Evolutionary conservation across 2,329 filamentous ascomycete genomes (phyloP).

Genomic region (Ambrosiella cleistominuta): DNA sequence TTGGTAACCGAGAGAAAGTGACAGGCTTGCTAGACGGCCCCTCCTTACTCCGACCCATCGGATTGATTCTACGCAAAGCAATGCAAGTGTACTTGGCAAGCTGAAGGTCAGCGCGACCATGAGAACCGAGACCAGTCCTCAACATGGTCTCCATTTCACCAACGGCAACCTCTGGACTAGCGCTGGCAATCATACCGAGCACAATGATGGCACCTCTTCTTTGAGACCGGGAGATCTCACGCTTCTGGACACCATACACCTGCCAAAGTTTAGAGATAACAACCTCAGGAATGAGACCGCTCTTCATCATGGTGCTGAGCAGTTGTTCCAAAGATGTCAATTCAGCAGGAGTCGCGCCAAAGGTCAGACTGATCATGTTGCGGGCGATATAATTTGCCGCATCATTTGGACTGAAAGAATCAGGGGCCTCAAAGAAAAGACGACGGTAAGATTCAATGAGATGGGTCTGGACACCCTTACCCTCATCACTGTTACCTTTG

Average conservation of each 20-base stretch:
- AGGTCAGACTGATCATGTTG: slow-evolving; percentile 98
- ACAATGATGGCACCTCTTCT: slow-evolving; percentile 89
- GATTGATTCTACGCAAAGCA: slow-evolving; percentile 78
- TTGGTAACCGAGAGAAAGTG: slow-evolving; percentile 63
- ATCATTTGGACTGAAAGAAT: slow-evolving; percentile 72
- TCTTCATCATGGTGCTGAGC: slow-evolving; percentile 93
- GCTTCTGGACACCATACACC: slow-evolving; percentile 85
- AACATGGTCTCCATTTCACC: slow-evolving; percentile 92
- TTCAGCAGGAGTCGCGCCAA: slow-evolving; percentile 85
- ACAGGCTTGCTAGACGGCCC: slow-evolving; percentile 47
- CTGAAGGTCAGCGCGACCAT: slow-evolving; percentile 68
- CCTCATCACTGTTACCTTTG: slow-evolving; percentile 97
- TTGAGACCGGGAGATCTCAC: slow-evolving; percentile 82
- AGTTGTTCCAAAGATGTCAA: slow-evolving; percentile 90
- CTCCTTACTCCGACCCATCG: slow-evolving; percentile 48
- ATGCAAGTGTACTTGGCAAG: slow-evolving; percentile 93
- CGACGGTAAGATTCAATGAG: slow-evolving; percentile 93
- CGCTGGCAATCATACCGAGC: slow-evolving; percentile 86
- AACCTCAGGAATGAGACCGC: slow-evolving; percentile 64
- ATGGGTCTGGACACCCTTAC: slow-evolving; percentile 92
- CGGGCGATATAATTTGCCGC: slow-evolving; percentile 88
- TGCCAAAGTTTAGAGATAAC: slow-evolving; percentile 93
- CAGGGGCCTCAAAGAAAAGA: slow-evolving; percentile 89
- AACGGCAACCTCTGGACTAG: slow-evolving; percentile 80
- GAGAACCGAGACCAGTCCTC: slow-evolving; percentile 64